Conservation (phyloP, 192 early-diverging fungal species). For the Linnemannia zychae region DNA sequence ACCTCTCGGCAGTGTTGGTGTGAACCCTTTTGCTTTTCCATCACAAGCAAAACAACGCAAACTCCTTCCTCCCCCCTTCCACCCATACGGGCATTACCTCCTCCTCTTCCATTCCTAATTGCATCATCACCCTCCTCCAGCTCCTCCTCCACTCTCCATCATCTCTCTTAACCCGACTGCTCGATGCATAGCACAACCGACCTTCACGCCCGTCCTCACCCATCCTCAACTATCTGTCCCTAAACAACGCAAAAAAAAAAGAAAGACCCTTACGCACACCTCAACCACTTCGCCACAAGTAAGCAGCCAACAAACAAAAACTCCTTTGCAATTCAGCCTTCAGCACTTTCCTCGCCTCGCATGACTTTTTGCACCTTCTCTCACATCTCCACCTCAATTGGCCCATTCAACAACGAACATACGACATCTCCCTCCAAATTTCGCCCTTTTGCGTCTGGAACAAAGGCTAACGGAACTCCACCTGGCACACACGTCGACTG, state of each 20-base stretch:
- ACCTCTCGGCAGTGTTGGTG: background rate
- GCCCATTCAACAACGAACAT: no score
- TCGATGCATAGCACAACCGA: conserved; percentile 18
- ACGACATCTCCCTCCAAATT: no score
- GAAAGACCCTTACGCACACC: conserved; percentile 1
- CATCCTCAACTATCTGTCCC: background rate
- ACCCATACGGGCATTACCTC: background rate
- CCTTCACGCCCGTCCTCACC: conserved; percentile 3
- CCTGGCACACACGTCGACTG: background rate
- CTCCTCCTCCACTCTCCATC: background rate
- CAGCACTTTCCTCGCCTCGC: background rate
- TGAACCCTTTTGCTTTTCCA: background rate
- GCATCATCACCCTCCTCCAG: background rate
- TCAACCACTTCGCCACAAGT: background rate
- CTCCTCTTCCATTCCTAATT: background rate
- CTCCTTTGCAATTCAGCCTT: background rate
- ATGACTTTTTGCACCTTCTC: no score
- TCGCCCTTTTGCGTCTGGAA: no score
- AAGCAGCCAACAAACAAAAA: background rate
- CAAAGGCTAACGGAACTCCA: no score
- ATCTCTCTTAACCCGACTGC: background rate
- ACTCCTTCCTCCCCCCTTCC: conserved; percentile 5
- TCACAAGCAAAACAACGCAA: background rate
- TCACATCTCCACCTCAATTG: no score
- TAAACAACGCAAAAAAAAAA: background rate